Evolutionary conservation across 257 asterid genomes (phyloP), one percentile per base, ranked within the genome.

Genomic region (Nicotiana obtusifolia): DNA sequence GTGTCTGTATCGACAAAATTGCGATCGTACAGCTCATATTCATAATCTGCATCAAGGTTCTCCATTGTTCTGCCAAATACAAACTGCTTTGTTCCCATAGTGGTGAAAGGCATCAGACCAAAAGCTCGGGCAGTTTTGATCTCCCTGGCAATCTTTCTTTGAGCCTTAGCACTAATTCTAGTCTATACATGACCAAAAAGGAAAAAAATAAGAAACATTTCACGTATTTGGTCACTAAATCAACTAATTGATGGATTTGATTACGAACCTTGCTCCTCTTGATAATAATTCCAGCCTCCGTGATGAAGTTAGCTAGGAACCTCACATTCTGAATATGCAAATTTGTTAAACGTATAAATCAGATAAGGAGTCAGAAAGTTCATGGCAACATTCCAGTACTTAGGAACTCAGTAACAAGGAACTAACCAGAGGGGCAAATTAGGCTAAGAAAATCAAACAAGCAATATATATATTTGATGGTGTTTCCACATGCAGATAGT

Each of bases 61-160:
- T 96, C 96, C 99, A 96, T 96, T 8, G 99, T 86, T 75, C 10
- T 49, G 14, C 97, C 97, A 62, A 66, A 90, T 8, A 33, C 77
- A 59, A 94, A 94, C 0, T 86, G 90, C 86, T 96, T 96, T 49
- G 95, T 92, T 59, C 99, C 98, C 99, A 96, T 94, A 33, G 97
- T 88, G 77, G 98, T 94, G 91, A 96, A 96, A 3, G 99, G 99
- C 95, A 96, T 86, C 73, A 96, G 91, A 71, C 99, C 98, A 64
- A 96, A 96, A 67, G 97, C 94, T 31, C 99, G 90, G 41, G 98
- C 98, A 73, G 99, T 95, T 90, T 95, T 93, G 87, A 95, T 95
- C 90, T 91, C 99, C 52, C 92, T 83, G 20, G 92, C 90, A 10
- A 89, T 71, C 83, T 87, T 89, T 81, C 90, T 86, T 81, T 89